Evolutionary conservation across 2,329 filamentous ascomycete genomes (phyloP).

Genomic region (Clathrospora elynae): DNA sequence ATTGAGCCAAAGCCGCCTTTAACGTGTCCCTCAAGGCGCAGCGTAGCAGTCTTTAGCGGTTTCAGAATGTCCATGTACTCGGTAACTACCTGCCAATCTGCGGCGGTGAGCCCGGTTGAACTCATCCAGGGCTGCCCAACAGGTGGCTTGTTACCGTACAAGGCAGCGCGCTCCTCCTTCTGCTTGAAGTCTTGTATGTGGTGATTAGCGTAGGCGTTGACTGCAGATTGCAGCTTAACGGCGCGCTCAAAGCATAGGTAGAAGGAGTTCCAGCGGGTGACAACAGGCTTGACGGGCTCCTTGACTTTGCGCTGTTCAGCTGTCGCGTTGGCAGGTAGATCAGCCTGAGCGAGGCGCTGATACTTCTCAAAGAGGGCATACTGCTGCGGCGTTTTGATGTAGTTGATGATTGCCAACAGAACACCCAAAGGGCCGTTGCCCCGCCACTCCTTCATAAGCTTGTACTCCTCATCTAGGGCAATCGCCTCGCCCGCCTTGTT

Average conservation of each 20-base stretch:
- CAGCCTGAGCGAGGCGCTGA: too few species aligned
- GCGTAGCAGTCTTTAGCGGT: slow-evolving; percentile 2
- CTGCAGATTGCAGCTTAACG: neutral
- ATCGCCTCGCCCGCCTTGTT: neutral
- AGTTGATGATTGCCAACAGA: slow-evolving; percentile 2
- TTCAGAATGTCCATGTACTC: slow-evolving; percentile 4
- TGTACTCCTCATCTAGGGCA: neutral
- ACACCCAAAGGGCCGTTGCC: slow-evolving; percentile 1
- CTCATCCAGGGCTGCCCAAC: neutral
- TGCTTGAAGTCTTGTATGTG: neutral
- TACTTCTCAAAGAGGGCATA: too few species aligned
- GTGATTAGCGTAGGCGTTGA: slow-evolving; percentile 3
- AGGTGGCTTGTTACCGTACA: neutral
- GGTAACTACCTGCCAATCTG: slow-evolving; percentile 2
- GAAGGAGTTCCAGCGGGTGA: slow-evolving; percentile 3
- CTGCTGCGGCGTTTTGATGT: too few species aligned
- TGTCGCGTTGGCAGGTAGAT: neutral
- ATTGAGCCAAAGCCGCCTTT: slow-evolving; percentile 1
- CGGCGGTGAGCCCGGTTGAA: slow-evolving; percentile 1
- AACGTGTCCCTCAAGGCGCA: neutral
- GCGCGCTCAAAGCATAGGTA: slow-evolving; percentile 2
- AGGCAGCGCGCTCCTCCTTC: neutral
- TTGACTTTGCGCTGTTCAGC: neutral
- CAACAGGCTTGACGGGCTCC: slow-evolving; percentile 3
- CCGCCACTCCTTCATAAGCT: slow-evolving; percentile 1